phyloP scores from a whole-genome alignment of 2,329 filamentous ascomycete genomes.

The Aurifilum marmelostoma region DNA sequence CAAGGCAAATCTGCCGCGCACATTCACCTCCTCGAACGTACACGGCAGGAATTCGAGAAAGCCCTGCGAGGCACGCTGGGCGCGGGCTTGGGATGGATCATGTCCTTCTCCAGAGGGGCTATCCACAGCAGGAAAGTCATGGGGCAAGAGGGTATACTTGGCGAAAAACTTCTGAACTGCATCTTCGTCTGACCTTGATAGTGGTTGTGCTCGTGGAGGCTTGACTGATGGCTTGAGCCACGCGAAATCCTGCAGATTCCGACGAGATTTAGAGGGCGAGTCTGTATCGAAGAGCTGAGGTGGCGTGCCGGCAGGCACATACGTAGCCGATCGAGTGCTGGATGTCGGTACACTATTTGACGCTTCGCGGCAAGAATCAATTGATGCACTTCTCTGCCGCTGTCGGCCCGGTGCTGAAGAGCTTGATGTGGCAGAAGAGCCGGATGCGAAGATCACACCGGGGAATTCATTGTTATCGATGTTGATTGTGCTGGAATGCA shows the following conservation, averaged over 20 bases:
- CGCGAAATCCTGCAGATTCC: constrained; percentile 10
- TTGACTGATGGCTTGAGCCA: constrained; percentile 34
- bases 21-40: constrained; percentile 44
- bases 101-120: not conserved
- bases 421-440: not conserved
- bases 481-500: not conserved
- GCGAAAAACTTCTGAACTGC: constrained; percentile 41
- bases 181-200: constrained; percentile 33
- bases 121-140: not conserved
- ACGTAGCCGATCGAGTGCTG: not conserved
- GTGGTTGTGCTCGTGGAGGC: not conserved
- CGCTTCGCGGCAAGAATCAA: not conserved
- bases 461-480: not conserved
- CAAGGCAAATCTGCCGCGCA: constrained; percentile 41
- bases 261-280: not conserved
- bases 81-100: constrained; percentile 30
- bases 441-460: not conserved
- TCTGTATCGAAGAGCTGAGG: not conserved
- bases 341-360: too few species aligned
- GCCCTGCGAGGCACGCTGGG: constrained; percentile 40
- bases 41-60: constrained; percentile 45
- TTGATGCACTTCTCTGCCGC: constrained; percentile 6
- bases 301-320: not conserved
- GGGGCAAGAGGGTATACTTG: constrained; percentile 44
- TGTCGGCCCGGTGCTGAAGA: not conserved